Base-by-base conservation (phyloP, 2,329 filamentous ascomycete species). In the Aphanoascus verrucosus region DNA sequence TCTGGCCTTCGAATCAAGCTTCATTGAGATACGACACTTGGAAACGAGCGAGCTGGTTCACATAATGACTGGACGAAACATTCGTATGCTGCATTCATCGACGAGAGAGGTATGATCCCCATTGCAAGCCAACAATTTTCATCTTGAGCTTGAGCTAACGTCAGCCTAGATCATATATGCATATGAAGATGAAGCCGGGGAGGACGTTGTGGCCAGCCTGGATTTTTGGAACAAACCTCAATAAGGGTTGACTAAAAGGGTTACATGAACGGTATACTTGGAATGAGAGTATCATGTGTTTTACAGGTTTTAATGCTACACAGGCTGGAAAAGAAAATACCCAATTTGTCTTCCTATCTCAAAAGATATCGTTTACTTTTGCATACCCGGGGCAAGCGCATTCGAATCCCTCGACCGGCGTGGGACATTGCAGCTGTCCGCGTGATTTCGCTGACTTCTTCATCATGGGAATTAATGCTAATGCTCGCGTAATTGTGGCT, bases 51-150 rank as follows among this genome's bases (percentile, higher is more conserved):
- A 88, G 56, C 67, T 85, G 67, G 89, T 97, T 58, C 90, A 96
- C 68, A 95, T 98, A 63, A 86, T 97, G 67, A 94, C 90, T 55
- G 89, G 90, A 65, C 94, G 88, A 78, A 96, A 94, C 65, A 94
- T 96, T 64, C 83, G 93, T 64, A 96, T 97, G 89, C 77, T 98
- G 61, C 93, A 98, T 73, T 91, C 89, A 68, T 95, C 88, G 64
- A 95, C 91, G 55, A 83, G 94, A 75, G 93, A 98, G 84, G 93
- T 95, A 74, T 73, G 80, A 69, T 51, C 63, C 55, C 35, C 20
- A 17, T 43, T 34, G 28, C 31, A 0, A 40, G n/a, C 6, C 19
- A 40, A 5, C 28, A 38, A 32, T 17, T 35, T 37, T 20, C 45
- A 43, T 44, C 42, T 6, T 44, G 37, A 41, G 47, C 23, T 37